Conservation (phyloP, 306 rosid species). For the Biancaea sappan region DNA sequence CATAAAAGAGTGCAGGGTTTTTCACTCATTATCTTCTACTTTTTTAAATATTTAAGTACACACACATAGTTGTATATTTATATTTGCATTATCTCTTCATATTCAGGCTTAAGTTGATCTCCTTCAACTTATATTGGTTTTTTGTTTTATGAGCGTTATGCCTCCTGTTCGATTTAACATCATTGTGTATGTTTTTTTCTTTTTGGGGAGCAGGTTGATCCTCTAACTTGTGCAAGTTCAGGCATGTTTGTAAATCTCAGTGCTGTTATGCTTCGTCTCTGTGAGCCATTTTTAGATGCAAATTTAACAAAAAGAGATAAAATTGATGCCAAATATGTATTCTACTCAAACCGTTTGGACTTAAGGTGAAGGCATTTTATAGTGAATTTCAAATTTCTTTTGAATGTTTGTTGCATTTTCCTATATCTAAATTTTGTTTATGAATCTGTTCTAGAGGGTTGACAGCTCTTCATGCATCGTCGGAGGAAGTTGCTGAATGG, state of each 20-base stretch:
- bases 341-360: constrained; percentile 72
- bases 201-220: constrained; percentile 65
- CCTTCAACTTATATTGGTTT: constrained; percentile 3
- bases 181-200: neutral
- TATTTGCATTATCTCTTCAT: neutral
- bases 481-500: constrained; percentile 95
- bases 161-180: constrained; percentile 18
- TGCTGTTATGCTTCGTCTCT: constrained; percentile 92
- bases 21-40: neutral
- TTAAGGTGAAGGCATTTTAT: constrained; percentile 63
- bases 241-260: constrained; percentile 99
- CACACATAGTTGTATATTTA: neutral
- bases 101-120: neutral
- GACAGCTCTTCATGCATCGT: constrained; percentile 97
- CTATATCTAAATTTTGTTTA: constrained; percentile 43
- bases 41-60: neutral
- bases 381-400: constrained; percentile 11
- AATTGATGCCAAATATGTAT: constrained; percentile 89
- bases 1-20: neutral
- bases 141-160: neutral
- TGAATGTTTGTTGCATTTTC: constrained; percentile 31
- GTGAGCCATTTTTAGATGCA: constrained; percentile 95
- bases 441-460: constrained; percentile 63
- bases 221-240: constrained; percentile 91
- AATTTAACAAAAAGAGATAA: constrained; percentile 84